phyloP scores from a whole-genome alignment of 441 rosid species.

The Gossypium gossypioides region DNA sequence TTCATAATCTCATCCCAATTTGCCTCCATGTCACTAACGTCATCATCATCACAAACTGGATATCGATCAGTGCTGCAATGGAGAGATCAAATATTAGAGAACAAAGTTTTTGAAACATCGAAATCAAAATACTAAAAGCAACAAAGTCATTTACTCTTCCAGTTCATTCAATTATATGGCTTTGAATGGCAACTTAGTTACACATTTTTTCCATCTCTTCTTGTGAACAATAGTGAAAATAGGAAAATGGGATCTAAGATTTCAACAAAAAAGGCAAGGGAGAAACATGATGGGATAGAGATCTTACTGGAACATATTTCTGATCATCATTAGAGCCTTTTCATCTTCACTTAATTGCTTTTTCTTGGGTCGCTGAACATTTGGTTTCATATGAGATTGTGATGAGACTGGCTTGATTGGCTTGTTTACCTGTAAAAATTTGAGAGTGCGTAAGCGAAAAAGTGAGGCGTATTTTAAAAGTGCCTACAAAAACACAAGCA shows the following conservation, averaged over 20 bases:
- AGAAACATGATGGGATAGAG: neutral
- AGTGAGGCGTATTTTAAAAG: neutral
- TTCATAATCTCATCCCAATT: slow-evolving; percentile 57
- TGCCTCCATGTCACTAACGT: slow-evolving; percentile 77
- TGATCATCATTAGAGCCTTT: slow-evolving; percentile 44
- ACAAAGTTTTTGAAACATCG: neutral
- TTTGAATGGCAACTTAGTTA: neutral
- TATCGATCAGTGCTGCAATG: slow-evolving; percentile 34
- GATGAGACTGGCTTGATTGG: slow-evolving; percentile 38
- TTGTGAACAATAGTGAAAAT: too few species aligned
- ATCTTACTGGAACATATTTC: slow-evolving; percentile 56
- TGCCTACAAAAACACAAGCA: neutral
- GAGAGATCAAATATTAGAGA: neutral
- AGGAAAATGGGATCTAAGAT: too few species aligned
- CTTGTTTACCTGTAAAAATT: slow-evolving; percentile 33
- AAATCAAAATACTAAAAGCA: neutral
- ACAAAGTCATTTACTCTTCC: neutral
- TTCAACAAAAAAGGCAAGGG: neutral
- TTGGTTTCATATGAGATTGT: slow-evolving; percentile 24
- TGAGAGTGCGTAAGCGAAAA: neutral
- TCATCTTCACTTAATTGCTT: slow-evolving; percentile 45
- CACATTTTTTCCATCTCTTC: neutral
- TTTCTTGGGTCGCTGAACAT: slow-evolving; percentile 46
- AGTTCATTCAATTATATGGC: neutral
- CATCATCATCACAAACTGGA: slow-evolving; percentile 39